Percentiles rank a stretch among this genome's conserved stretches.
Conservation (phyloP, 441 rosid genomes). For the Croton laevigatus region DNA sequence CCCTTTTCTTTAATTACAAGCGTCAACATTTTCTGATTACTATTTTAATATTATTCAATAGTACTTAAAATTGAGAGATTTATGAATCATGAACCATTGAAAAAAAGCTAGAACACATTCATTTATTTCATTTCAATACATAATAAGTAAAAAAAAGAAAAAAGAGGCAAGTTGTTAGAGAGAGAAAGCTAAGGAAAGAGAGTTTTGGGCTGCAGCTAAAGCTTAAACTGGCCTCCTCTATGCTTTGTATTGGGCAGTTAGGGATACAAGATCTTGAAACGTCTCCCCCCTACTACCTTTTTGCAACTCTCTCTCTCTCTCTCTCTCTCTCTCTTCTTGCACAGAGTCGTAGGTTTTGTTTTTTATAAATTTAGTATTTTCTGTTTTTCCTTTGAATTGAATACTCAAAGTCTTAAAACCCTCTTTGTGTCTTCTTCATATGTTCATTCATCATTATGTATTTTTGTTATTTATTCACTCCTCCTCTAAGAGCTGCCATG, state of each 20-base stretch:
- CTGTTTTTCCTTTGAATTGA: slow-evolving; percentile 27
- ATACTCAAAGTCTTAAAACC: slow-evolving; percentile 14
- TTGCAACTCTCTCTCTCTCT: slow-evolving; percentile 35
- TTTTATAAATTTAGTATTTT: neutral
- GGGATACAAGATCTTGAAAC: slow-evolving; percentile 23
- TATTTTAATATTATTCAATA: too few relatives aligned
- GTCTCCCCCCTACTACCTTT: slow-evolving; percentile 20
- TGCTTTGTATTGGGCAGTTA: slow-evolving; percentile 47
- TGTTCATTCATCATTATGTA: slow-evolving; percentile 1
- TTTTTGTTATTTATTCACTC: slow-evolving; percentile 5
- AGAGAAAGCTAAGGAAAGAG: slow-evolving; percentile 35
- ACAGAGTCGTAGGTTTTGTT: slow-evolving; percentile 18
- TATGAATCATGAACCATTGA: slow-evolving; percentile 17
- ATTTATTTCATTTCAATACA: slow-evolving; percentile 6
- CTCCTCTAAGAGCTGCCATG: neutral
- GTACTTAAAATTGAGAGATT: too few relatives aligned
- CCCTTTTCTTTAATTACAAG: neutral
- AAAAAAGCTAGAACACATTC: neutral
- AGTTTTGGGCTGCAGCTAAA: slow-evolving; percentile 52
- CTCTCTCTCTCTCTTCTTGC: slow-evolving; percentile 40
- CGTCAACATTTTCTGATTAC: too few relatives aligned
- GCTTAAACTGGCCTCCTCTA: slow-evolving; percentile 46
- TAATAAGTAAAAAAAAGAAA: slow-evolving; percentile 17
- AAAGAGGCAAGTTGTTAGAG: slow-evolving; percentile 49
- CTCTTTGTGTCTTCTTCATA: slow-evolving; percentile 3